Evolutionary conservation across 2,329 filamentous ascomycete genomes (phyloP).

Genomic region (Fusarium domesticum): DNA sequence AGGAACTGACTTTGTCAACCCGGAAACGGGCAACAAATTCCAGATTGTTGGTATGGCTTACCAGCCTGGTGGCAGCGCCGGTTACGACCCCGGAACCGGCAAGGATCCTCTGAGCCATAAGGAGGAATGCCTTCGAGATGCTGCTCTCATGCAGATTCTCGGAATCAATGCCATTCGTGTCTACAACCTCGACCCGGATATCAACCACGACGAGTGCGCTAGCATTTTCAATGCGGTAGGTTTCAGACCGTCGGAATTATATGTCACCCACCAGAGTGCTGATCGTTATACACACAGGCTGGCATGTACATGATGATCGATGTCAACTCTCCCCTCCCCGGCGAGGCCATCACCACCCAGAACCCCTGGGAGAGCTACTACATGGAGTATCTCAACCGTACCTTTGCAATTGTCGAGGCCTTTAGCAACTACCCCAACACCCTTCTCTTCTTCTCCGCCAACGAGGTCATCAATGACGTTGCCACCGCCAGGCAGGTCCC

Average conservation of each 20-base stretch:
- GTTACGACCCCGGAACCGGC: slow-evolving; percentile 53
- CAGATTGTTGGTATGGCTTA: slow-evolving; percentile 67
- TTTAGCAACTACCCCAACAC: slow-evolving; percentile 67
- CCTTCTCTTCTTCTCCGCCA: slow-evolving; percentile 72
- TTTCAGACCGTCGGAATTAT: slow-evolving; percentile 5
- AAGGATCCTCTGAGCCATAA: slow-evolving; percentile 60
- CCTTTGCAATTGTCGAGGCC: slow-evolving; percentile 64
- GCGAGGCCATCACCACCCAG: slow-evolving; percentile 53
- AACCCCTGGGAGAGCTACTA: slow-evolving; percentile 61
- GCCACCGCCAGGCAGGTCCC: slow-evolving; percentile 58
- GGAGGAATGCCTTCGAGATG: slow-evolving; percentile 60
- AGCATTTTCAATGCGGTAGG: slow-evolving; percentile 62
- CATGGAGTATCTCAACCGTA: slow-evolving; percentile 59
- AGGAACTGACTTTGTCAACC: slow-evolving; percentile 59
- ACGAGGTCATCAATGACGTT: slow-evolving; percentile 71
- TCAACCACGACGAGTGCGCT: slow-evolving; percentile 65
- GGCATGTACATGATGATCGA: slow-evolving; percentile 69
- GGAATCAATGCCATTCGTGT: slow-evolving; percentile 66
- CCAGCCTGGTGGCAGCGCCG: slow-evolving; percentile 64
- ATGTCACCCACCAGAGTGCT: too few relatives aligned
- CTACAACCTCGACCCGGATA: slow-evolving; percentile 64
- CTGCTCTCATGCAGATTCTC: slow-evolving; percentile 61
- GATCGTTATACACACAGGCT: slow-evolving; percentile 37
- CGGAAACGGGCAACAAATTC: slow-evolving; percentile 56
- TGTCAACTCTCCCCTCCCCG: slow-evolving; percentile 62